Evolutionary conservation across 805 yeast species (phyloP), one percentile per base, ranked within the genome.

Genomic region (Debaryomyces hansenii): DNA sequence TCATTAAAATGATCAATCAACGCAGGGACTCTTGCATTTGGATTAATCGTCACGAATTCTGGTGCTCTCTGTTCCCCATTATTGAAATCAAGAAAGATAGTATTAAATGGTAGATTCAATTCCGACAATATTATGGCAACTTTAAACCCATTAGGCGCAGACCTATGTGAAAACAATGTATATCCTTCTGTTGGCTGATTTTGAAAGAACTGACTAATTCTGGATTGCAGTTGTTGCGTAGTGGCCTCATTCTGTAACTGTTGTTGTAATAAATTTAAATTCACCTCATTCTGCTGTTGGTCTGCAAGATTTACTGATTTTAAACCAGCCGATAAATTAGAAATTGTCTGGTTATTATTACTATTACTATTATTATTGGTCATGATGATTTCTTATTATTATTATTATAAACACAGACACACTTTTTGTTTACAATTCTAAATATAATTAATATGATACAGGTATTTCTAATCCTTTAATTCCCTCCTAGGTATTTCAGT

Each of bases 141-240:
- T 67, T 94, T 92, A 75, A 89, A 91, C 1, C 97, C 97, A 66
- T 91, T 91, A 21, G 97, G 97, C 1, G 97, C 97, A 3, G 92
- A 85, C 55, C 95, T 58, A 60, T 85, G 82, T 67, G 96, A 58
- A 80, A 87, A 90, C 40, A 91, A 73, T 1, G 96, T 89, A 64
- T 80, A 88, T 1, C 97, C 97, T 52, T 84, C 86, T 15, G 77
- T 66, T 9, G 96, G 96, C 54, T 84, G 86, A 58, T 84, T 83
- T 53, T 79, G 81, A 61, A 89, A 85, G 63, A 88, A 90, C 51
- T 79, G 75, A 24, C 85, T 76, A 43, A 90, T 79, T 51, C 95
- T 71, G 18, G 85, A 73, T 52, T 78, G 69, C 54, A 66, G 67
- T 58, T 67, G 67, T 40, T 66, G 55, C 14, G 56, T 64, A 18